phyloP scores from a whole-genome alignment of 495 filamentous ascomycete genomes.

The Podospora pseudocomata region DNA sequence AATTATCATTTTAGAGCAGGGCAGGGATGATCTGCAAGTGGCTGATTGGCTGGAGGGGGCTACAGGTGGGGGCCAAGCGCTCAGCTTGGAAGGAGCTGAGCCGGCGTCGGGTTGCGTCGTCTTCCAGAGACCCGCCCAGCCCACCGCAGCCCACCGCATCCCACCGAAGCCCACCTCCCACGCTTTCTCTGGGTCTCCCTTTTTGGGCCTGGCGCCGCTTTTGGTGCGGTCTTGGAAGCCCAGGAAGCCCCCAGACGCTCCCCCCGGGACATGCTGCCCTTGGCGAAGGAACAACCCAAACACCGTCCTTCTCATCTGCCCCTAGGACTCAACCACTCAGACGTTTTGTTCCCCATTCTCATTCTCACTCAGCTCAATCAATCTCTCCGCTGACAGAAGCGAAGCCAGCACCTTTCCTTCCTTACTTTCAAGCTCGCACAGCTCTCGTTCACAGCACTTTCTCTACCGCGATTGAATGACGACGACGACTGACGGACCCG shows the following conservation, averaged over 20 bases:
- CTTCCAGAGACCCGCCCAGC: neutral
- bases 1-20: slow-evolving; percentile 3
- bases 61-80: slow-evolving; percentile 13
- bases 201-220: neutral
- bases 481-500: neutral
- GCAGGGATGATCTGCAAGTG: neutral
- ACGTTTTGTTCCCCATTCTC: neutral
- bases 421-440: neutral
- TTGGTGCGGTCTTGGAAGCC: neutral
- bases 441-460: neutral
- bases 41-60: slow-evolving; percentile 12
- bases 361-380: neutral
- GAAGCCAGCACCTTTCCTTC: neutral
- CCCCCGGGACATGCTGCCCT: neutral
- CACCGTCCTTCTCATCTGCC: neutral
- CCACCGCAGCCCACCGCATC: neutral
- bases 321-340: neutral
- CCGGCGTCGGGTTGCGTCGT: slow-evolving; percentile 5
- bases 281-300: slow-evolving; percentile 4
- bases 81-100: slow-evolving; percentile 25
- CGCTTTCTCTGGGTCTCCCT: slow-evolving; percentile 16
- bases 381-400: neutral
- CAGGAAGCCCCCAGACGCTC: neutral
- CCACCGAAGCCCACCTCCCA: slow-evolving; percentile 17
- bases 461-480: neutral